Evolutionary conservation across 306 rosid genomes (phyloP).

Genomic region (Castanea mollissima): DNA sequence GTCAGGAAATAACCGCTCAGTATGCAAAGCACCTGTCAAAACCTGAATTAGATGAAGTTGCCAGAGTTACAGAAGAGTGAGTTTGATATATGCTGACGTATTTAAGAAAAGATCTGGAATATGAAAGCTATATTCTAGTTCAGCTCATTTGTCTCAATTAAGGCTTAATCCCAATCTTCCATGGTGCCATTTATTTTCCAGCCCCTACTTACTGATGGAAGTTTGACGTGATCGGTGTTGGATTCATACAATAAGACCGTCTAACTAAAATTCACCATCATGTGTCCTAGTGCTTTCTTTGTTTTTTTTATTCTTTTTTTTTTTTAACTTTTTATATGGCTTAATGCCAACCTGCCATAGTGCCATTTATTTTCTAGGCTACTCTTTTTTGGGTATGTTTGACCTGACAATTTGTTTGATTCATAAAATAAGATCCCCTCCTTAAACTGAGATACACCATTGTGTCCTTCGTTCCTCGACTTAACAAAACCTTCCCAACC

Average conservation of each 20-base stretch:
- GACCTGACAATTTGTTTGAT: background rate
- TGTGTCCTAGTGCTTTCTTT: background rate
- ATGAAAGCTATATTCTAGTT: background rate
- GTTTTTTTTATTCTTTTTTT: background rate
- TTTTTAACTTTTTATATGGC: background rate
- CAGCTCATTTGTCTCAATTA: background rate
- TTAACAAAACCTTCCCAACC: background rate
- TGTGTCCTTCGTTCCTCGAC: background rate
- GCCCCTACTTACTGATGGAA: too few species aligned
- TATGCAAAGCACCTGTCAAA: slow-evolving; percentile 74
- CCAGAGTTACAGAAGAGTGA: slow-evolving; percentile 48
- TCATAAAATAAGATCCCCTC: background rate
- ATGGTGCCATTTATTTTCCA: too few species aligned
- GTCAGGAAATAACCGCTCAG: slow-evolving; percentile 74
- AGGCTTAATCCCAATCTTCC: background rate
- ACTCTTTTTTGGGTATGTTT: background rate
- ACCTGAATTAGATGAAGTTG: slow-evolving; percentile 48
- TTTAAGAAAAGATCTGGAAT: background rate
- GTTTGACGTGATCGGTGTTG: too few species aligned
- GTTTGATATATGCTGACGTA: slow-evolving; percentile 15
- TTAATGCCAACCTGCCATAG: too few species aligned
- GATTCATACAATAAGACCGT: too few species aligned
- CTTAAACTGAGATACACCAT: background rate
- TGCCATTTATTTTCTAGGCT: too few species aligned
- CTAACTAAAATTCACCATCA: background rate